Conservation (phyloP, 768 basidiomycete genomes). For the Amylocystis lapponica region DNA sequence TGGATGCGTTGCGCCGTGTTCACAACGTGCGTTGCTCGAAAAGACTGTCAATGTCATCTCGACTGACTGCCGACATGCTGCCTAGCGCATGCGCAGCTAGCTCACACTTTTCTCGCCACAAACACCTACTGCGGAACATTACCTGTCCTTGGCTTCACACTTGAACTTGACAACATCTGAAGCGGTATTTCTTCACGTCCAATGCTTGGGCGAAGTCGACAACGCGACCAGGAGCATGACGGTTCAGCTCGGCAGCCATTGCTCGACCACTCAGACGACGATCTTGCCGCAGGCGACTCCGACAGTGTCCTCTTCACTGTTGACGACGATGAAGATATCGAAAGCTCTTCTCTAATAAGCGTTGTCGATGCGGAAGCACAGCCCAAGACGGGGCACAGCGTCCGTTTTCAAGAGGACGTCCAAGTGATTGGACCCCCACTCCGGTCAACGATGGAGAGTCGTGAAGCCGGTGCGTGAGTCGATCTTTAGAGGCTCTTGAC, state of each 20-base stretch:
- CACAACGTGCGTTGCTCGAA: too few relatives aligned
- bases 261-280: constrained; percentile 41
- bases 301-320: constrained; percentile 46
- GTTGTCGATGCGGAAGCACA: constrained; percentile 5
- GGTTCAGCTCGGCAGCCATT: constrained; percentile 48
- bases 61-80: too few relatives aligned
- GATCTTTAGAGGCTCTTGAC: constrained; percentile 1
- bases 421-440: constrained; percentile 64
- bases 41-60: too few relatives aligned
- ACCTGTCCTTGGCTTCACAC: too few relatives aligned
- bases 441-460: constrained; percentile 67
- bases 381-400: constrained; percentile 30
- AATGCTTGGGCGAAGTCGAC: constrained; percentile 22
- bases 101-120: too few relatives aligned
- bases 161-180: too few relatives aligned
- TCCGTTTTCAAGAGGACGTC: constrained; percentile 65
- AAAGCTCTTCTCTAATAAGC: constrained; percentile 29
- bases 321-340: constrained; percentile 43
- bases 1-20: too few relatives aligned
- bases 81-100: too few relatives aligned
- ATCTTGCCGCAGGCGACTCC: constrained; percentile 26
- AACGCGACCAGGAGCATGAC: constrained; percentile 32
- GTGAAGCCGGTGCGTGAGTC: constrained; percentile 70
- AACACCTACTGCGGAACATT: too few relatives aligned
- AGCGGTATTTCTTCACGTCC: too few relatives aligned